Conservation (phyloP, 305 asterid genomes). For the Fraxinus sp. region DNA sequence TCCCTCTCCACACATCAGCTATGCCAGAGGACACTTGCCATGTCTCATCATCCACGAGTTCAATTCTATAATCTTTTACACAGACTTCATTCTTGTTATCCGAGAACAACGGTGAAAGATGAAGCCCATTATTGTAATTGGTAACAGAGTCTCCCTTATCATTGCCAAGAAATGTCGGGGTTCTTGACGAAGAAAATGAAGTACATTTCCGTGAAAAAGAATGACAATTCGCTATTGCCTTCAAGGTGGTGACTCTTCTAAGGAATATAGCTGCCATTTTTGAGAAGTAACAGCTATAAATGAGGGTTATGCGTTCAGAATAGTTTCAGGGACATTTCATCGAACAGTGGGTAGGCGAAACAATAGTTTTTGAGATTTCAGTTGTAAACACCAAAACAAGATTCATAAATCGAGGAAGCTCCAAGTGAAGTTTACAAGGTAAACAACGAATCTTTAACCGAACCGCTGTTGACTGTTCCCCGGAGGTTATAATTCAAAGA, state of each 20-base stretch:
- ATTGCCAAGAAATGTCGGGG: constrained; percentile 17
- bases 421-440: background rate
- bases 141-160: constrained; percentile 29
- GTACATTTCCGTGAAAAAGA: constrained; percentile 1
- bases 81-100: constrained; percentile 21
- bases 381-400: background rate
- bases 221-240: constrained; percentile 25
- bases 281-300: background rate
- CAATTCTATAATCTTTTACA: constrained; percentile 45
- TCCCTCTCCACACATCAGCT: constrained; percentile 61
- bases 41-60: constrained; percentile 60
- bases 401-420: background rate
- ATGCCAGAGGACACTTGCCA: constrained; percentile 68
- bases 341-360: constrained; percentile 33
- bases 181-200: constrained; percentile 28
- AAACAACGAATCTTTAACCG: background rate
- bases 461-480: no score
- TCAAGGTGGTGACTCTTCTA: constrained; percentile 28
- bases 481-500: background rate
- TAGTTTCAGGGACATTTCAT: constrained; percentile 28
- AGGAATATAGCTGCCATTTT: constrained; percentile 34
- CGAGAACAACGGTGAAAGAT: constrained; percentile 54
- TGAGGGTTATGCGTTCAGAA: background rate
- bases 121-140: constrained; percentile 30
- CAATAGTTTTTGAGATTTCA: background rate